These are phyloP conservation scores for Taiozyma sp. DNA, from an alignment of 1,139 yeast genomes.

Conservation along the genomic window DNA sequence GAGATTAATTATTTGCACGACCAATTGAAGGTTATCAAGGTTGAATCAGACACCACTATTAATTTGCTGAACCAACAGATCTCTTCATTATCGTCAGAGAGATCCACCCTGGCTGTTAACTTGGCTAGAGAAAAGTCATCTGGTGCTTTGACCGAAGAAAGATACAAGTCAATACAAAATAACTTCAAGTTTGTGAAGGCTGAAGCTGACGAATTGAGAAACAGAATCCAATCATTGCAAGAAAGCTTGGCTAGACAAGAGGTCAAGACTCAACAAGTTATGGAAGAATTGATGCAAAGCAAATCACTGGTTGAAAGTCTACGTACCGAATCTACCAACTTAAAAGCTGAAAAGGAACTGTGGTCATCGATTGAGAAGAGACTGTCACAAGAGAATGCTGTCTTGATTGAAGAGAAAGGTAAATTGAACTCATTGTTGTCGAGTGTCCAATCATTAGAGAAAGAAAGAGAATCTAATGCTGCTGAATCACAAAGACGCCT, in stretches of 20 bases:
- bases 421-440: slow-evolving; percentile 56
- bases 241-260: slow-evolving; percentile 51
- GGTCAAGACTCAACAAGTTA: slow-evolving; percentile 48
- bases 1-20: slow-evolving; percentile 30
- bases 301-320: slow-evolving; percentile 35
- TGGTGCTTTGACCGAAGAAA: slow-evolving; percentile 41
- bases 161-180: slow-evolving; percentile 33
- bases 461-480: slow-evolving; percentile 56
- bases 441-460: slow-evolving; percentile 56
- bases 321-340: slow-evolving; percentile 42
- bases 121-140: slow-evolving; percentile 45
- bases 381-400: slow-evolving; percentile 50
- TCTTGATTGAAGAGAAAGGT: slow-evolving; percentile 53
- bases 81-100: slow-evolving; percentile 39
- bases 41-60: slow-evolving; percentile 39
- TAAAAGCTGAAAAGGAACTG: slow-evolving; percentile 52
- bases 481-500: slow-evolving; percentile 49
- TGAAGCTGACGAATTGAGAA: slow-evolving; percentile 43
- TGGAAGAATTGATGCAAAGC: slow-evolving; percentile 47
- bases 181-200: slow-evolving; percentile 33
- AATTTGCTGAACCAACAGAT: slow-evolving; percentile 37
- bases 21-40: slow-evolving; percentile 32
- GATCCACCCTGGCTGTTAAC: slow-evolving; percentile 40
- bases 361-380: slow-evolving; percentile 47
- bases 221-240: slow-evolving; percentile 46